phyloP scores from a whole-genome alignment of 176 grass and related monocot species.

The Ensete glaucum region DNA sequence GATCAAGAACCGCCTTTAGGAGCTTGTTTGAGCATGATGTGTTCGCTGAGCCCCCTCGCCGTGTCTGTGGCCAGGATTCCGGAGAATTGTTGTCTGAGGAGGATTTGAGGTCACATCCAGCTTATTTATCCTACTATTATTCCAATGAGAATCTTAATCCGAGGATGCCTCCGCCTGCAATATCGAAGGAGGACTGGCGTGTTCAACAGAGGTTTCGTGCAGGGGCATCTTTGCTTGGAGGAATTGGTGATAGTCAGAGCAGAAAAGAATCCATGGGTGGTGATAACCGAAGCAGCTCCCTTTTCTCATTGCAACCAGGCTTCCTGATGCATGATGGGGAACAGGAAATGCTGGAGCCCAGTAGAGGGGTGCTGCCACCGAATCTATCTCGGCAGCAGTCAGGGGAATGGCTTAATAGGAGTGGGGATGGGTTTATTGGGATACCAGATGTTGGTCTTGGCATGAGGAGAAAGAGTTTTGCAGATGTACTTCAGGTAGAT shows the following conservation, averaged over 20 bases:
- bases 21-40: not conserved
- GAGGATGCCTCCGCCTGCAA: constrained; percentile 11
- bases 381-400: not conserved
- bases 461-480: constrained; percentile 12
- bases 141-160: constrained; percentile 19
- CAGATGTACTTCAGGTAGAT: constrained; percentile 11
- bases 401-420: constrained; percentile 1
- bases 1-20: constrained; percentile 10
- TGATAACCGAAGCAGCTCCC: not conserved
- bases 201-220: constrained; percentile 3
- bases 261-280: not conserved
- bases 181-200: constrained; percentile 23
- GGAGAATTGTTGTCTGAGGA: not conserved
- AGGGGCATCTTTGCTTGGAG: not conserved
- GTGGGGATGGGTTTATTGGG: constrained; percentile 12
- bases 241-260: not conserved
- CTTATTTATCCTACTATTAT: constrained; percentile 26
- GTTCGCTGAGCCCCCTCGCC: not conserved
- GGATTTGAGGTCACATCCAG: constrained; percentile 11
- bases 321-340: not conserved
- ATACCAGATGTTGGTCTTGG: constrained; percentile 4
- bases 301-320: constrained; percentile 4
- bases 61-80: not conserved
- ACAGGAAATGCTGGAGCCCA: not conserved
- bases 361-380: not conserved